Evolutionary conservation across 2,329 filamentous ascomycete species (phyloP).

Genomic region (Colletotrichum tropicicola): DNA sequence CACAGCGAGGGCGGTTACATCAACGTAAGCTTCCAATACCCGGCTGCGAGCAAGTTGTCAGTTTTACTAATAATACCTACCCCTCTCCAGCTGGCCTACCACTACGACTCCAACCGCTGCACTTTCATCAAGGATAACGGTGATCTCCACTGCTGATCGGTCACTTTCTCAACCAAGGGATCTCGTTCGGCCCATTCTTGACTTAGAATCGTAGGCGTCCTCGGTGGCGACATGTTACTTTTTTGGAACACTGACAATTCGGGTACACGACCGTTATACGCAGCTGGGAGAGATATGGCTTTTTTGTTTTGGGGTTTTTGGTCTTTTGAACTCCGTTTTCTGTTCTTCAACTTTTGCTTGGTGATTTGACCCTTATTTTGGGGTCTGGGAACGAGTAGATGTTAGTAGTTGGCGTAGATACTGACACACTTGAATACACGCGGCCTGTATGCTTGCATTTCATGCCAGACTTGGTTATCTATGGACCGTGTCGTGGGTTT

Average conservation of each 20-base stretch:
- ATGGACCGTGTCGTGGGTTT: too few species aligned
- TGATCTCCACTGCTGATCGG: conserved; percentile 11
- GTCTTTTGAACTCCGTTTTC: not conserved
- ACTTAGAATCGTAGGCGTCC: too few species aligned
- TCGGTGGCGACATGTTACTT: too few species aligned
- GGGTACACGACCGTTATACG: too few species aligned
- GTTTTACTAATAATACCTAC: not conserved
- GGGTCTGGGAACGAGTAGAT: not conserved
- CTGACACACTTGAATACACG: not conserved
- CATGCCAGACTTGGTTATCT: not conserved
- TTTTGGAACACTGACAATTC: too few species aligned
- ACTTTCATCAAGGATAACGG: not conserved
- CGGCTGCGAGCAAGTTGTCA: too few species aligned
- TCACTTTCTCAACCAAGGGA: not conserved
- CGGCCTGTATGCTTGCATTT: not conserved
- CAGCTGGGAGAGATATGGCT: not conserved
- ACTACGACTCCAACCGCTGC: conserved; percentile 12
- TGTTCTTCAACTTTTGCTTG: not conserved
- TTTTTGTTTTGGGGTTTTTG: not conserved
- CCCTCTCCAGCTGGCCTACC: not conserved
- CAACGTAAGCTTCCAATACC: too few species aligned
- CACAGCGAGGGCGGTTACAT: conserved; percentile 29
- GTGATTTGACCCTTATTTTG: not conserved
- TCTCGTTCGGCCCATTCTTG: too few species aligned
- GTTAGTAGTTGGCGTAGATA: not conserved